Evolutionary conservation across 768 basidiomycete species (phyloP), one percentile per base, ranked within the genome.

Genomic region (Pseudohyphozyma bogoriensis): DNA sequence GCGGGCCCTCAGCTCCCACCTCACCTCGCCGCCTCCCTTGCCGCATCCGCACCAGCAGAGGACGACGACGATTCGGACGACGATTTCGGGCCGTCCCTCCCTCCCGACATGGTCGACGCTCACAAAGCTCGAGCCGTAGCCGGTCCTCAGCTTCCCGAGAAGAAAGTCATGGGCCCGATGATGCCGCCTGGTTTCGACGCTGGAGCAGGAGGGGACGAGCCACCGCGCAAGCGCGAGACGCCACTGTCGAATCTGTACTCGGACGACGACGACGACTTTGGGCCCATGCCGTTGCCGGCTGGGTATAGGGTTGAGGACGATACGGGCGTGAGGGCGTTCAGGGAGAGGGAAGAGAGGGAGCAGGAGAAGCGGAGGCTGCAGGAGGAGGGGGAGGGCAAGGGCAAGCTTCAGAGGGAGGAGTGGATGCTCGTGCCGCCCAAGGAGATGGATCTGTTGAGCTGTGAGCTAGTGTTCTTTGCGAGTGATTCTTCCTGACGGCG

Each of bases 401-500:
- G 87, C 87, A 15, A 90, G 40, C 76, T 83, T 40, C 77, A 89
- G 73, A 82, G 95, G 45, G 89, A 96, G 24, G 91, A 92, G 73
- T 99, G 95, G 95, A 99, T 99, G 95, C 79, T 97, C 47, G 85
- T 86, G 1, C 93, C 93, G 2, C 93, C 95, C 0, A 82, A 85
- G 24, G 81, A 83, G 2, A 84, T 86, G 2, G 86, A 87, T 63
- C 73, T 93, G 16, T 78, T 92, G 7, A 81, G 80, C 50, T 84
- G 89, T 92, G 68, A 64, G 85, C 80, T 22, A 2, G 5, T 12
- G 2, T n/a, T 32, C 22, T 20, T 22, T 42, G 26, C 7, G 46
- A 13, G 5, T 11, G 36, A 22, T 47, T 29, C 22, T 31, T 42
- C 31, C 46, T 35, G 49, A n/a, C n/a, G 47, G 16, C n/a, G n/a